Evolutionary conservation across 805 yeast species (phyloP).

Genomic region (Torulaspora indica): DNA sequence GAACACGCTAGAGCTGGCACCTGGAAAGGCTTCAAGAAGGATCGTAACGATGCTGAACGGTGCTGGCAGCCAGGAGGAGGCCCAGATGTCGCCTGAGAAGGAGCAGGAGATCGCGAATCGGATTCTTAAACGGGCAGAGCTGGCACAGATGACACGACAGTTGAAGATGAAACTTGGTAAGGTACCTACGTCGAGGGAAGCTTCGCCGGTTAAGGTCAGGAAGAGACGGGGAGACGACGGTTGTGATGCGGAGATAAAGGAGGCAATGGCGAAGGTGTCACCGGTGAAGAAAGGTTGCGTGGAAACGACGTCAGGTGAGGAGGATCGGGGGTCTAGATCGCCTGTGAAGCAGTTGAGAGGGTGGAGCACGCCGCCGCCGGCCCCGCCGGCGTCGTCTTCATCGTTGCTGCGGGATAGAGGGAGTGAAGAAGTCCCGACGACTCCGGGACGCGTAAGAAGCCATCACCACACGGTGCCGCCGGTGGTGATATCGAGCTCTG

Average conservation of each 20-base stretch:
- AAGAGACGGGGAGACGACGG: slow-evolving; percentile 12
- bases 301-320: background rate
- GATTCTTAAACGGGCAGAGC: slow-evolving; percentile 35
- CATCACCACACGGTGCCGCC: slow-evolving; percentile 5
- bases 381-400: slow-evolving; percentile 14
- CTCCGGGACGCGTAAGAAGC: slow-evolving; percentile 12
- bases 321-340: background rate
- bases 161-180: slow-evolving; percentile 33
- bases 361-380: slow-evolving; percentile 17
- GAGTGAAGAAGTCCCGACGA: slow-evolving; percentile 12
- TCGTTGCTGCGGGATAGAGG: slow-evolving; percentile 4
- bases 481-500: background rate
- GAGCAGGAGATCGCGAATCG: slow-evolving; percentile 33
- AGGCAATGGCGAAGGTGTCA: slow-evolving; percentile 15
- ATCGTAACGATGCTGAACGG: slow-evolving; percentile 5
- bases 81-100: slow-evolving; percentile 25
- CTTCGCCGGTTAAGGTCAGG: slow-evolving; percentile 2
- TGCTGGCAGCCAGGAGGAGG: slow-evolving; percentile 2
- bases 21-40: slow-evolving; percentile 1
- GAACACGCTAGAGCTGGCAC: slow-evolving; percentile 9
- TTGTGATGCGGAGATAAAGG: slow-evolving; percentile 11
- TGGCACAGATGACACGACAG: slow-evolving; percentile 37
- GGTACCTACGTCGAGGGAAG: slow-evolving; percentile 24
- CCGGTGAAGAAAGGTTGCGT: slow-evolving; percentile 12
- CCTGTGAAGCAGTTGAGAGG: slow-evolving; percentile 11